phyloP scores from a whole-genome alignment of 108 stramenopile genomes.

The Cyclotella sp. region DNA sequence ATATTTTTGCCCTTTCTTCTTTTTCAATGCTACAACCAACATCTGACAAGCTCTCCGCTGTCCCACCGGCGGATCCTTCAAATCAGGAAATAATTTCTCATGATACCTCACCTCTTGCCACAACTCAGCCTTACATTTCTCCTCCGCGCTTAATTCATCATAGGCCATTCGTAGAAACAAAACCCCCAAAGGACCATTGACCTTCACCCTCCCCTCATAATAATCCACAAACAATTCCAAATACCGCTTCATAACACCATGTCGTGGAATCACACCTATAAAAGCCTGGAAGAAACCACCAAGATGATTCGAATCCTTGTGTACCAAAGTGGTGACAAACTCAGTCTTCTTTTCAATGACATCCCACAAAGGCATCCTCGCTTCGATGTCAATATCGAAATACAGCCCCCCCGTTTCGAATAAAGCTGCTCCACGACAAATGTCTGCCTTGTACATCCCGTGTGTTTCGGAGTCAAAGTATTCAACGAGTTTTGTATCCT shows the following conservation, averaged over 20 bases:
- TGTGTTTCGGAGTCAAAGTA: constrained; percentile 62
- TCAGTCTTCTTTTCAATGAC: constrained; percentile 53
- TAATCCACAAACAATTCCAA: constrained; percentile 73
- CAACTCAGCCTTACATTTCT: constrained; percentile 45
- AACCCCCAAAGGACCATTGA: constrained; percentile 74
- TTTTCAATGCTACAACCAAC: constrained; percentile 59
- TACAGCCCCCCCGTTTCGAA: constrained; percentile 82
- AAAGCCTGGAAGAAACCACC: constrained; percentile 85
- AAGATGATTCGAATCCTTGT: constrained; percentile 65
- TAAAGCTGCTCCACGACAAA: constrained; percentile 82
- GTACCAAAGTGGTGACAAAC: constrained; percentile 76
- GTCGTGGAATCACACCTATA: constrained; percentile 58
- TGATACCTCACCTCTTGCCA: constrained; percentile 77
- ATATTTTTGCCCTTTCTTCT: not conserved
- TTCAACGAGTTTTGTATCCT: constrained; percentile 45
- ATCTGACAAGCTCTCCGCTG: constrained; percentile 78
- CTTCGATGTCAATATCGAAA: constrained; percentile 84
- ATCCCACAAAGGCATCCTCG: constrained; percentile 62
- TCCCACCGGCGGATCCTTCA: constrained; percentile 68
- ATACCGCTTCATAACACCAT: constrained; percentile 67
- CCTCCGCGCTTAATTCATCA: constrained; percentile 53
- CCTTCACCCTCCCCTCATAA: constrained; percentile 56
- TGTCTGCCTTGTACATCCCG: constrained; percentile 89
- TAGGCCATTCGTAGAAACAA: constrained; percentile 71
- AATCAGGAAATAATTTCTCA: constrained; percentile 41